phyloP scores from a whole-genome alignment of 2,329 filamentous ascomycete species.

The Dactylellina cionopaga region DNA sequence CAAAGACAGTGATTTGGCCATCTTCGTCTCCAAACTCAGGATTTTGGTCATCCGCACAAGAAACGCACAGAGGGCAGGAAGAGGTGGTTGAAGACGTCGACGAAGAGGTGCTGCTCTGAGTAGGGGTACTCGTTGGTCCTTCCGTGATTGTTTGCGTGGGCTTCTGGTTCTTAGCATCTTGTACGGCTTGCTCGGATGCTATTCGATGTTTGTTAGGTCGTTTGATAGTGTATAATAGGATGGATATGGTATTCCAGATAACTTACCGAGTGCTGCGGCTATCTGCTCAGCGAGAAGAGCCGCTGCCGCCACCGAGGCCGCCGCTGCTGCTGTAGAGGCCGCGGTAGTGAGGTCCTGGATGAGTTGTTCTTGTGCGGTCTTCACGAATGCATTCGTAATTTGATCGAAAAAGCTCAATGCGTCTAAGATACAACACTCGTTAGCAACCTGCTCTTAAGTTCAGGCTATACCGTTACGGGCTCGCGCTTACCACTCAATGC shows the following conservation, averaged over 20 bases:
- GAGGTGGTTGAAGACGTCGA: neutral
- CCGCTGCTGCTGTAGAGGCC: neutral
- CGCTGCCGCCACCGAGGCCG: neutral
- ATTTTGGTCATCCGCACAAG: neutral
- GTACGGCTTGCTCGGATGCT: conserved; percentile 14
- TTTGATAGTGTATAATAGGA: no score
- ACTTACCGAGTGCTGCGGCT: conserved; percentile 1
- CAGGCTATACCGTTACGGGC: neutral
- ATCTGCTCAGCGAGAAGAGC: neutral
- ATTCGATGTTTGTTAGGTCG: neutral
- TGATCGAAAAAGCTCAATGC: neutral
- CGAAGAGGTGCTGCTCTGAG: neutral
- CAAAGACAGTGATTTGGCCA: neutral
- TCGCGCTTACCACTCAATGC: neutral
- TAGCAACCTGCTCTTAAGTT: no score
- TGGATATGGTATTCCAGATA: no score
- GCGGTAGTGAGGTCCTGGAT: conserved; percentile 6
- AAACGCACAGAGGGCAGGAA: conserved; percentile 7
- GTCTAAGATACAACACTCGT: neutral
- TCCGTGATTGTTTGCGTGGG: neutral
- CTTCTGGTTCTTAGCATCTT: conserved; percentile 6
- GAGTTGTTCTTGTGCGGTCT: conserved; percentile 2
- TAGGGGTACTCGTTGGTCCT: neutral
- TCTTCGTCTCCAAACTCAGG: conserved; percentile 5
- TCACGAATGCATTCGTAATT: neutral